Percentiles rank a stretch among this genome's conserved stretches.
phyloP scores from a whole-genome alignment of 805 yeast species.

The Lipomyces spencermartinsiae region DNA sequence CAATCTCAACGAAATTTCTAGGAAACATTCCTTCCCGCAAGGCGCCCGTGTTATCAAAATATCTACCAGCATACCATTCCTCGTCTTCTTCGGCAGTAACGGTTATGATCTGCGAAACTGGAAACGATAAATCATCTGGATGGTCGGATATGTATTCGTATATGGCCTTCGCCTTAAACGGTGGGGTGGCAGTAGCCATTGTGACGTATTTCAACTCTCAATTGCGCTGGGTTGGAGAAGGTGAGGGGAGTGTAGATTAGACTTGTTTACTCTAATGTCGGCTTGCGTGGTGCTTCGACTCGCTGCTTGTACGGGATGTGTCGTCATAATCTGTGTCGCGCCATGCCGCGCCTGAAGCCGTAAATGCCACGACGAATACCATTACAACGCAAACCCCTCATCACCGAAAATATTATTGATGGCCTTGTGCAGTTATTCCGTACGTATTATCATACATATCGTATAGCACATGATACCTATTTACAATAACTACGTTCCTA shows the following conservation, averaged over 20 bases:
- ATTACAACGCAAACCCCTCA: not conserved
- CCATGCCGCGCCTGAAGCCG: not conserved
- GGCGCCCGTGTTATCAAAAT: slow-evolving; percentile 54
- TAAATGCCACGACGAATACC: not conserved
- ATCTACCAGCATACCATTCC: slow-evolving; percentile 86
- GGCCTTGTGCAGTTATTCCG: not conserved
- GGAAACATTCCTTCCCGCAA: slow-evolving; percentile 81
- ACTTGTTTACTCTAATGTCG: not conserved
- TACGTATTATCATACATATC: not conserved
- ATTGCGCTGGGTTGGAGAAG: not conserved
- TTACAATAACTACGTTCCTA: not conserved
- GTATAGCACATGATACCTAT: not conserved
- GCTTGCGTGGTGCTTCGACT: not conserved
- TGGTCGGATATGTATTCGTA: slow-evolving; percentile 73
- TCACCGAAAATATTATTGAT: not conserved
- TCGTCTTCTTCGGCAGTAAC: slow-evolving; percentile 86
- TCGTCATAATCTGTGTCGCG: not conserved
- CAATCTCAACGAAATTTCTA: slow-evolving; percentile 69
- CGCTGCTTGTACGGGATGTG: not conserved
- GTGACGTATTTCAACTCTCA: slow-evolving; percentile 3
- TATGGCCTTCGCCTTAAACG: slow-evolving; percentile 72
- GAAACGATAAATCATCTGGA: slow-evolving; percentile 82
- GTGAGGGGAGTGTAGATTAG: not conserved
- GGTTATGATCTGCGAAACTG: slow-evolving; percentile 68
- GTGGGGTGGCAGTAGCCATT: slow-evolving; percentile 46